Evolutionary conservation across 495 filamentous ascomycete species (phyloP), one percentile per base, ranked within the genome.

Genomic region (Aspergillus asperescens): DNA sequence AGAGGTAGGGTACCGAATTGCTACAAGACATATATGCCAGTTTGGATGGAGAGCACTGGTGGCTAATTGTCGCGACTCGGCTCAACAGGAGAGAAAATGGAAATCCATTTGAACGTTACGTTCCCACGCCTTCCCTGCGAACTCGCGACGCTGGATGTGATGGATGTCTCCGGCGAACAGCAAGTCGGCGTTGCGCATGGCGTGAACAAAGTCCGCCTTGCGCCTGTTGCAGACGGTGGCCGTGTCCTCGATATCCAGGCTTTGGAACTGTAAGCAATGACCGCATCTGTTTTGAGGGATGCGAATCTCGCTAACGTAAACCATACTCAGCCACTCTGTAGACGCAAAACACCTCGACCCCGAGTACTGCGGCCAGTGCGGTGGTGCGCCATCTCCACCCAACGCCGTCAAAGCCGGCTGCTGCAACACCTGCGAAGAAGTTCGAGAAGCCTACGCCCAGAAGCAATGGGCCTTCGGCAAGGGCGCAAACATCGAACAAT

Each of bases 111-210:
- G 73, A 98, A 98, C 76, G 88, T 98, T 57, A 92, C 88, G 16
- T 98, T 98, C 69, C 93, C 94, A 5, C 84, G 84, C 27, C 76
- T 98, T 25, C 93, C 93, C 27, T 98, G 93, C 74, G 91, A 97
- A 69, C 83, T 98, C 41, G 72, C 97, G 45, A 96, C 93, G 13
- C 82, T 98, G 57, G 93, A 98, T 65, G 92, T 98, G 31, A 97
- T 98, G 93, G 93, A 98, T 69, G 91, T 98, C 9, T 94, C 88
- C 12, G 93, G 93, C 35, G 93, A 98, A 67, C 86, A 96, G 64
- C 93, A 98, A 64, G 84, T 86, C 43, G 94, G 93, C 35, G 87
- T 98, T 48, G 82, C 86, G 62, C 92, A 97, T 64, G 93, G 93
- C 22, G 81, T 98, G 54, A 85, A 79, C 64, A 96, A 96, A 66